Evolutionary conservation across 2,329 filamentous ascomycete genomes (phyloP).

Genomic region (Orbilia ellipsospora): DNA sequence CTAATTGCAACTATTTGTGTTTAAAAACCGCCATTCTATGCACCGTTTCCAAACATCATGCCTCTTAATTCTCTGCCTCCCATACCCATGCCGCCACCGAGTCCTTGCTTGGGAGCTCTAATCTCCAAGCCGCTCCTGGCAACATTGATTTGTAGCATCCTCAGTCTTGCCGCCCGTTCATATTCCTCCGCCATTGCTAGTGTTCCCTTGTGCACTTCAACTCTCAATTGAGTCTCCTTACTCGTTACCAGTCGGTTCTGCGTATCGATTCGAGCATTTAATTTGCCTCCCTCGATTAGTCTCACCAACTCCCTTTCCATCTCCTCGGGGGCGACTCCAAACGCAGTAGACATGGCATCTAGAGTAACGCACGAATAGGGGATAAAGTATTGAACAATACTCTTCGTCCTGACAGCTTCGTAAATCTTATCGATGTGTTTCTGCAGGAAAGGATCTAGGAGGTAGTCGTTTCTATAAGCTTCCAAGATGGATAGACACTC

Average conservation of each 20-base stretch:
- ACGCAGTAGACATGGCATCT: constrained; percentile 79
- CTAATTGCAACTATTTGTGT: not conserved
- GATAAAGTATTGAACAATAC: constrained; percentile 90
- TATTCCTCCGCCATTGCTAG: constrained; percentile 77
- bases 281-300: constrained; percentile 78
- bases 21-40: constrained; percentile 8
- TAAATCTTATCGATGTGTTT: constrained; percentile 78
- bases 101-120: constrained; percentile 61
- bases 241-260: constrained; percentile 83
- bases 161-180: constrained; percentile 78
- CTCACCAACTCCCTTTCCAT: constrained; percentile 79
- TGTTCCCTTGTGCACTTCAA: constrained; percentile 75
- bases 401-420: constrained; percentile 82
- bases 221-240: constrained; percentile 73
- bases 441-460: constrained; percentile 88
- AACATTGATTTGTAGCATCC: constrained; percentile 81
- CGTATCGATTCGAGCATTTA: constrained; percentile 85
- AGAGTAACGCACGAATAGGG: constrained; percentile 90
- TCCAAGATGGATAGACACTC: constrained; percentile 85
- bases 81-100: constrained; percentile 9
- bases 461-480: constrained; percentile 82
- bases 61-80: constrained; percentile 45
- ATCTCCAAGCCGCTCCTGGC: constrained; percentile 80
- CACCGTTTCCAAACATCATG: constrained; percentile 53
- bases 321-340: constrained; percentile 72